These are phyloP conservation scores for Entrophospora sp. DNA, from an alignment of 192 early-diverging fungal species.

Conservation along the genomic window DNA sequence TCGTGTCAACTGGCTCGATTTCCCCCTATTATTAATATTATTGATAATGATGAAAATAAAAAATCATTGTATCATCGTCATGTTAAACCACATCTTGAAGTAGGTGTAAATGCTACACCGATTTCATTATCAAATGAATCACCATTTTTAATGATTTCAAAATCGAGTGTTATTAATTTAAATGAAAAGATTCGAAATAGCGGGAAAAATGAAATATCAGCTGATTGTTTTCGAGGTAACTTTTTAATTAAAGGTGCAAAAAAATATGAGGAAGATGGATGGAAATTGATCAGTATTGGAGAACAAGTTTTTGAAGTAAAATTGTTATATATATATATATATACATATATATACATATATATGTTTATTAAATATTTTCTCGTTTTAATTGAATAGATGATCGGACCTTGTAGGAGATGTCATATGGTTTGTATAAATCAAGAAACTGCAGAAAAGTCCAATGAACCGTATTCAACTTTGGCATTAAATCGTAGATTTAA, in stretches of 20 bases:
- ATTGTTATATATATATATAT: conserved; percentile 7
- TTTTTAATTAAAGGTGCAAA: conserved; percentile 44
- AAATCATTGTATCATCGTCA: conserved; percentile 9
- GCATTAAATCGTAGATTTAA: conserved; percentile 33
- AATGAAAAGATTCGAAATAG: conserved; percentile 36
- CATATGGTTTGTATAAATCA: conserved; percentile 71
- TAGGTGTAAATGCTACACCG: conserved; percentile 20
- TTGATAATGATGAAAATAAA: not conserved
- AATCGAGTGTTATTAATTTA: conserved; percentile 46
- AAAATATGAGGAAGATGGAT: conserved; percentile 60
- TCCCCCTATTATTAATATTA: not conserved
- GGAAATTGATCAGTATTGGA: conserved; percentile 40
- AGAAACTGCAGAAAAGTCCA: conserved; percentile 42
- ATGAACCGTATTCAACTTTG: conserved; percentile 57
- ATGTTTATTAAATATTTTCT: too few relatives aligned
- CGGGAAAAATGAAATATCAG: conserved; percentile 20
- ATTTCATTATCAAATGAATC: conserved; percentile 65
- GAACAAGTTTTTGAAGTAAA: conserved; percentile 43
- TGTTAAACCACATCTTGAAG: conserved; percentile 31
- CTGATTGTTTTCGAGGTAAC: conserved; percentile 61
- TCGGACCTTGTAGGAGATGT: conserved; percentile 61
- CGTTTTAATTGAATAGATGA: too few relatives aligned
- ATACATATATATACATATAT: not conserved
- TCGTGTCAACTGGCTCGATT: conserved; percentile 36
- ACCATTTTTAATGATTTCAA: conserved; percentile 59